Percentiles rank a stretch among this genome's conserved stretches.
These are phyloP conservation scores for Geotrichum carabidarum DNA, from an alignment of 1,139 yeast species.

Conservation along the genomic window DNA sequence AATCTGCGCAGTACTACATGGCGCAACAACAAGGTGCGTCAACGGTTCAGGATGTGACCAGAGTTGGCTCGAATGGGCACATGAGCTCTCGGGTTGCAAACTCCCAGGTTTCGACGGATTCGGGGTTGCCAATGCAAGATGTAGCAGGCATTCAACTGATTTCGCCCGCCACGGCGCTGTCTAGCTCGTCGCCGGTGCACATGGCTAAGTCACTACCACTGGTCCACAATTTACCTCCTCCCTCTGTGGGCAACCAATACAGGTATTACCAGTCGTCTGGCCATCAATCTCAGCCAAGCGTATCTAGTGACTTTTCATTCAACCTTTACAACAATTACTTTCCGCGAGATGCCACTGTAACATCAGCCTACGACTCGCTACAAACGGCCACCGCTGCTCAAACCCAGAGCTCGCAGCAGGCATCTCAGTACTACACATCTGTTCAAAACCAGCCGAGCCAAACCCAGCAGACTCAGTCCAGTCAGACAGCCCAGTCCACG, in stretches of 20 bases:
- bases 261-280: background rate
- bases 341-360: background rate
- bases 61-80: no score
- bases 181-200: background rate
- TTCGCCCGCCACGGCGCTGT: background rate
- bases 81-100: background rate
- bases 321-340: slow-evolving; percentile 1
- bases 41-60: background rate
- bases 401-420: background rate
- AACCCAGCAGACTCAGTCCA: background rate
- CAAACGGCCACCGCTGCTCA: background rate
- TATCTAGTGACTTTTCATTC: slow-evolving; percentile 3
- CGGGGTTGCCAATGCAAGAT: background rate
- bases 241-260: background rate
- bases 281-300: background rate
- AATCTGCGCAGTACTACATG: background rate
- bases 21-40: background rate
- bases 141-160: background rate
- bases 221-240: slow-evolving; percentile 1
- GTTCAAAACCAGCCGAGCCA: background rate
- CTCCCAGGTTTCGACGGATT: background rate
- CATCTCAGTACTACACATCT: background rate
- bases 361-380: background rate
- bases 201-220: background rate
- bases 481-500: background rate